Conservation (phyloP, 2,329 filamentous ascomycete species). For the Pseudogymnoascus sp. region DNA sequence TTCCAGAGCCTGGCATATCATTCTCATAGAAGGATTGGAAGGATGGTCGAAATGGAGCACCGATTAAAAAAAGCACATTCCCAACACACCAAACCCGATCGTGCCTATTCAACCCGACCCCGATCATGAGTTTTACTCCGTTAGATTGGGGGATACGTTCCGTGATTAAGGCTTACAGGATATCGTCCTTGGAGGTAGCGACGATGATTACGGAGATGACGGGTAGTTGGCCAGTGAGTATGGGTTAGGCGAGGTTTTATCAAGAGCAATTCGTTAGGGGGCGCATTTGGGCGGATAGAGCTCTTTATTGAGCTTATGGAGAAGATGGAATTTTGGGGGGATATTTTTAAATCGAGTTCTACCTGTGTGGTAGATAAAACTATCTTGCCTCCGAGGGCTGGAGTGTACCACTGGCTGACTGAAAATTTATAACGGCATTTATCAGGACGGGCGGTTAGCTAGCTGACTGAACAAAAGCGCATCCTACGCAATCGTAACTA, state of each 20-base stretch:
- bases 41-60: not conserved
- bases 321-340: too few species aligned
- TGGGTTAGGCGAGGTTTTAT: not conserved
- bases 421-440: too few species aligned
- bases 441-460: too few species aligned
- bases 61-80: not conserved
- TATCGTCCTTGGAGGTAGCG: constrained; percentile 51
- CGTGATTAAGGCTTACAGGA: not conserved
- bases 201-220: constrained; percentile 23
- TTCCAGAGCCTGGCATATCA: not conserved
- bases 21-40: constrained; percentile 10
- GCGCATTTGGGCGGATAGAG: not conserved
- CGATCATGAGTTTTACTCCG: not conserved
- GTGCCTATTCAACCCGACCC: not conserved
- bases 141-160: not conserved
- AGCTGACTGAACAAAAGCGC: too few species aligned
- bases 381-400: too few species aligned
- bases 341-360: too few species aligned
- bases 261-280: not conserved
- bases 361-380: too few species aligned
- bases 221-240: not conserved
- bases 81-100: not conserved
- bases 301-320: not conserved
- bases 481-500: too few species aligned
- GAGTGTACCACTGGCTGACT: too few species aligned